Evolutionary conservation across 2,329 filamentous ascomycete genomes (phyloP), one percentile per base, ranked within the genome.

Genomic region (Aspergillus quadricinctus): DNA sequence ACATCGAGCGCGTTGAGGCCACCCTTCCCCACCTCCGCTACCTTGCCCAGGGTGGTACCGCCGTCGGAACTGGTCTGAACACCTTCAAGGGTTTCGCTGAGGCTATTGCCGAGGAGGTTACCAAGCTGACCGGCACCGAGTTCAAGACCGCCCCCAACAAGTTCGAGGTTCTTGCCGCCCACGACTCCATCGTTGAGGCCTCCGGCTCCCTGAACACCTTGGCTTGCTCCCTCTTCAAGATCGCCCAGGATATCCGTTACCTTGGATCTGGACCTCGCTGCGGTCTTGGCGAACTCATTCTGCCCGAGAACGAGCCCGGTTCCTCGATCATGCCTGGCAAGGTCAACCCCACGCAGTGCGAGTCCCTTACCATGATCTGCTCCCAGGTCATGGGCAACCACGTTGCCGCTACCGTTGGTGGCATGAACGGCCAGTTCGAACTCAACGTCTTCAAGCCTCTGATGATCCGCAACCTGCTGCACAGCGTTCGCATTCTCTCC

Each of bases 301-400:
- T 99, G 52, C 94, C 94, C 27, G 94, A 99, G 81, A 99, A 99
- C 80, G 94, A 99, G 81, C 94, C 94, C 35, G 93, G 93, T 62
- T 94, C 89, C 71, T 95, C 90, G 67, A 97, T 99, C 81, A 99
- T 99, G 94, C 94, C 94, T 48, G 94, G 94, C 71, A 99, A 99
- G 82, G 94, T 99, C 74, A 99, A 99, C 82, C 94, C 94, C 31
- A 99, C 94, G 31, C 94, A 99, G 80, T 96, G 92, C 78, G 94
- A 99, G 82, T 90, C 92, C 60, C 80, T 99, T 75, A 97, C 94
- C 67, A 99, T 99, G 94, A 82, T 97, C 59, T 97, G 93, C 80
- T 86, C 90, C 21, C 94, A 99, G 78, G 93, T 99, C 60, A 96
- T 97, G 84, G 94, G 94, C 71, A 99, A 99, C 83, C 87, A 97